Evolutionary conservation across 768 basidiomycete species (phyloP).

Genomic region (Stropharia rugosoannulata): DNA sequence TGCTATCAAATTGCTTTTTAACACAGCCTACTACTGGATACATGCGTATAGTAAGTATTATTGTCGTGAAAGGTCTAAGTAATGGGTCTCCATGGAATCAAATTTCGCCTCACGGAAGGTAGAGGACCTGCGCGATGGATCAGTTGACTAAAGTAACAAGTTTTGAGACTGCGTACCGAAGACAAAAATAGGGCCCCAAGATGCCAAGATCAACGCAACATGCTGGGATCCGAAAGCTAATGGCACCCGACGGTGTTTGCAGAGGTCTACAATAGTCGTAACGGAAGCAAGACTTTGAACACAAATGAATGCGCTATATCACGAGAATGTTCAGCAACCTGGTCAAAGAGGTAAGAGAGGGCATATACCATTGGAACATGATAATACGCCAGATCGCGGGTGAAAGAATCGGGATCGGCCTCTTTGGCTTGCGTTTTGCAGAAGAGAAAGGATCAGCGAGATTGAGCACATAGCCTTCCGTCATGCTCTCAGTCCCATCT

Average conservation of each 20-base stretch:
- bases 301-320: conserved; percentile 38
- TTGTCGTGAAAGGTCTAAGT: background rate
- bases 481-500: conserved; percentile 14
- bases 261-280: conserved; percentile 52
- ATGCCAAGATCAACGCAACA: conserved; percentile 54
- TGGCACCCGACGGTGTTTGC: conserved; percentile 30
- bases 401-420: conserved; percentile 31
- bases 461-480: conserved; percentile 9
- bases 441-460: conserved; percentile 6
- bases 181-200: conserved; percentile 58
- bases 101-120: conserved; percentile 35
- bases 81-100: conserved; percentile 32
- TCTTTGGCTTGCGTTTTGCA: conserved; percentile 18
- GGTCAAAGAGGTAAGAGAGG: background rate
- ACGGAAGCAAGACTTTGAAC: conserved; percentile 49
- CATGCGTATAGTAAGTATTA: background rate
- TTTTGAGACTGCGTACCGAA: conserved; percentile 39
- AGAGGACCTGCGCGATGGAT: conserved; percentile 29
- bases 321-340: background rate
- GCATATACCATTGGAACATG: conserved; percentile 52
- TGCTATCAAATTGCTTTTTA: background rate
- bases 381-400: conserved; percentile 52
- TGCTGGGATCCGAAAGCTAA: conserved; percentile 66
- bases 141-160: background rate
- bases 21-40: conserved; percentile 4